These are phyloP conservation scores for Monilinia fructicola DNA, from an alignment of 2,329 filamentous ascomycete species.

Conservation along the genomic window DNA sequence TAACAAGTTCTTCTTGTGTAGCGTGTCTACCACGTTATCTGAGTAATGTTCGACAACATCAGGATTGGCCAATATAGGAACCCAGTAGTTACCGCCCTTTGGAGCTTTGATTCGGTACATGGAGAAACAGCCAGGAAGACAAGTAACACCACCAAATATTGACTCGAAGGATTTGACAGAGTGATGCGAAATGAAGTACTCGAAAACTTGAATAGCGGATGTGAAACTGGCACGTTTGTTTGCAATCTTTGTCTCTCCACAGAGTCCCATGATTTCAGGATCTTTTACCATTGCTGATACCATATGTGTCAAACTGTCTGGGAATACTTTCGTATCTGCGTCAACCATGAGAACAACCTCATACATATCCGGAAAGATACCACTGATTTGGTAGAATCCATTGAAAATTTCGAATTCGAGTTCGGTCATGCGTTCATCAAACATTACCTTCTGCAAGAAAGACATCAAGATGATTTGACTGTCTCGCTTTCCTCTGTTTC, in stretches of 20 bases:
- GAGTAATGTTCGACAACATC: slow-evolving; percentile 99
- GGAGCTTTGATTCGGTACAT: slow-evolving; percentile 99
- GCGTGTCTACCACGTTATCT: slow-evolving; percentile 95
- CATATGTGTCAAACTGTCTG: slow-evolving; percentile 98
- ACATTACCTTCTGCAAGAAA: slow-evolving; percentile 99
- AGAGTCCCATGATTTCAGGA: slow-evolving; percentile 98
- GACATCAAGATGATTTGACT: slow-evolving; percentile 99
- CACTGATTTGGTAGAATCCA: slow-evolving; percentile 96
- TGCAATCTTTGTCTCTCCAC: slow-evolving; percentile 98
- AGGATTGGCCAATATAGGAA: slow-evolving; percentile 95
- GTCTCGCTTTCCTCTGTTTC: slow-evolving; percentile 97
- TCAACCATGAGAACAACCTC: slow-evolving; percentile 99
- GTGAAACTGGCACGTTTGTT: slow-evolving; percentile 97
- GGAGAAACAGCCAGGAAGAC: slow-evolving; percentile 97
- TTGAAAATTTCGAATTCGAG: slow-evolving; percentile 99
- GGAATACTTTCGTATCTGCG: slow-evolving; percentile 98
- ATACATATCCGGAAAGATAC: slow-evolving; percentile 97
- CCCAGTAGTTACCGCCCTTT: slow-evolving; percentile 99
- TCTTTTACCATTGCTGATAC: slow-evolving; percentile 98
- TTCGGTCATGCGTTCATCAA: slow-evolving; percentile 99
- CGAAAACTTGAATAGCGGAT: slow-evolving; percentile 97
- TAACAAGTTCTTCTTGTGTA: slow-evolving; percentile 96
- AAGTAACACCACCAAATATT: slow-evolving; percentile 97
- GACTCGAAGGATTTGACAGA: slow-evolving; percentile 96
- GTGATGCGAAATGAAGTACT: slow-evolving; percentile 99